These are phyloP conservation scores for Thalassiosira sp. DNA, from an alignment of 352 stramenopile genomes.

Conservation along the genomic window DNA sequence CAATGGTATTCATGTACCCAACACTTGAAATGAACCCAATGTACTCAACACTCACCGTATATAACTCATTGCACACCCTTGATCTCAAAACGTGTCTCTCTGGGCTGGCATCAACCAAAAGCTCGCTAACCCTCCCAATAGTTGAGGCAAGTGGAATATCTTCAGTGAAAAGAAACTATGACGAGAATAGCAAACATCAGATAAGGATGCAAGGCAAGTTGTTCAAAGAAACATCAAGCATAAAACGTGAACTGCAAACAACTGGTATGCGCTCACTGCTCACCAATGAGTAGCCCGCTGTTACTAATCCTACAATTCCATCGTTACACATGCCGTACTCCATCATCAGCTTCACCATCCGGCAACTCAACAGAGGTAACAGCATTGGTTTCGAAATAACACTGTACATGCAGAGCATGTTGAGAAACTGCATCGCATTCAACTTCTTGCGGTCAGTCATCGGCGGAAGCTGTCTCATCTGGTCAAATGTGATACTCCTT, in stretches of 20 bases:
- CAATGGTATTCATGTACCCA: too few species aligned
- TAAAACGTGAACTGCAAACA: neutral
- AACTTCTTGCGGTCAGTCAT: slow-evolving; percentile 24
- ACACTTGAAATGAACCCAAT: too few species aligned
- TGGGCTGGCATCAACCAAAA: slow-evolving; percentile 13
- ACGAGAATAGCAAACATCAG: neutral
- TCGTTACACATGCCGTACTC: slow-evolving; percentile 35
- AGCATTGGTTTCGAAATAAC: slow-evolving; percentile 25
- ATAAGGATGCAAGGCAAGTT: neutral
- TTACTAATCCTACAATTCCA: slow-evolving; percentile 17
- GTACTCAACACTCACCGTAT: too few species aligned
- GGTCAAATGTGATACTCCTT: slow-evolving; percentile 7
- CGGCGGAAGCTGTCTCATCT: slow-evolving; percentile 9
- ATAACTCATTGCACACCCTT: slow-evolving; percentile 8
- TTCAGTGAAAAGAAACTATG: slow-evolving; percentile 8
- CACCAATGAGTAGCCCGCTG: slow-evolving; percentile 2
- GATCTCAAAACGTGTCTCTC: slow-evolving; percentile 22
- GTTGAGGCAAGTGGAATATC: slow-evolving; percentile 16
- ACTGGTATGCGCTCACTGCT: neutral
- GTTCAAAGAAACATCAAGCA: neutral
- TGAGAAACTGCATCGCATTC: slow-evolving; percentile 42
- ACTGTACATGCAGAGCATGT: slow-evolving; percentile 8
- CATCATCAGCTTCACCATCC: slow-evolving; percentile 29
- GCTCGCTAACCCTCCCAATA: slow-evolving; percentile 21
- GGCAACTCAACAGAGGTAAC: slow-evolving; percentile 25